Evolutionary conservation across 768 basidiomycete species (phyloP), one percentile per base, ranked within the genome.

Genomic region (Boletus huronensis): DNA sequence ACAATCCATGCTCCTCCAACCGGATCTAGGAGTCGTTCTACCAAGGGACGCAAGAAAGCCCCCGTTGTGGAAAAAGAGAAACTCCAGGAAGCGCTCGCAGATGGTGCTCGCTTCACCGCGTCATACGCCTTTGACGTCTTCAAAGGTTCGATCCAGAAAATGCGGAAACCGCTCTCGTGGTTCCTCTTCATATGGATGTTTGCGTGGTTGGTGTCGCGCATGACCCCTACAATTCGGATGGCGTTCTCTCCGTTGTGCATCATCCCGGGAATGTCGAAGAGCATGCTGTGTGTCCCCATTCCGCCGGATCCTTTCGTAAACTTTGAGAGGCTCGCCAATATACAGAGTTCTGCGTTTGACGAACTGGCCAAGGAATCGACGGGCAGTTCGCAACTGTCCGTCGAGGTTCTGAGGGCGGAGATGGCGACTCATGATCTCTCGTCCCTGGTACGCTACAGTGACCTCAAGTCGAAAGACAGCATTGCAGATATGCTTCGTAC

Each of bases 321-420:
- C 66, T 90, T 83, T 66, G 81, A 83, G 1, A 72, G 71, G 40
- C 75, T 91, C 16, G 71, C 83, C 32, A 75, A 84, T 14, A 74
- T 83, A 5, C 85, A 90, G 58, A 79, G 78, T 54, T 73, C 79
- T 40, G 79, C 79, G 2, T 83, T 90, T 52, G 85, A 83, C 50
- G 75, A 87, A 58, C 69, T 90, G 17, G 66, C 86, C 25, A 82
- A 81, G 45, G 81, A 83, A 43, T 75, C 83, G 0, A 75, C 78
- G 0, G 82, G 84, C 2, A 79, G 82, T 0, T 81, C 84, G 0
- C 76, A 75, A 6, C 65, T 92, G 35, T 81, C 86, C 5, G 64
- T 88, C 41, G 81, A 88, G 52, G 79, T 92, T 58, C 83, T 88
- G 70, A 85, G 83, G 66, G 84, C 87, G 14, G 85, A 90, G 60